phyloP scores from a whole-genome alignment of 2,329 filamentous ascomycete species.

The Purpureocillium takamizusanense region DNA sequence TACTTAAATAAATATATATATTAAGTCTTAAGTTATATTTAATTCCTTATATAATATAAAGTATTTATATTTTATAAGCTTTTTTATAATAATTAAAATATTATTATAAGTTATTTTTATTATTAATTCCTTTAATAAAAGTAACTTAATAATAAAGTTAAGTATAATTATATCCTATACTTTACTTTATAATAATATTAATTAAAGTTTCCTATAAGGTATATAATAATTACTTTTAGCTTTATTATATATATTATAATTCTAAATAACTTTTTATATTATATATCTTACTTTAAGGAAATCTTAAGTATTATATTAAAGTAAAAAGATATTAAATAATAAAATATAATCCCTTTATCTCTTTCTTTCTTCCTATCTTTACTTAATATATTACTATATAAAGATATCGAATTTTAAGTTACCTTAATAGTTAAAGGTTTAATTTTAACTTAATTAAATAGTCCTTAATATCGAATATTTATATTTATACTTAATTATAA shows the following conservation, averaged over 20 bases:
- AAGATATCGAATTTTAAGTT: too few relatives aligned
- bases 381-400: too few relatives aligned
- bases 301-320: too few relatives aligned
- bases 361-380: too few relatives aligned
- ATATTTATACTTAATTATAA: background rate
- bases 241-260: constrained; percentile 1
- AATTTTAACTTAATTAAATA: background rate
- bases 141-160: constrained; percentile 8
- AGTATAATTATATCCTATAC: constrained; percentile 2
- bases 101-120: constrained; percentile 5
- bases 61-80: background rate
- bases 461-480: background rate
- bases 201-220: too few relatives aligned
- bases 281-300: background rate
- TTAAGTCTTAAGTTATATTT: background rate
- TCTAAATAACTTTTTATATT: constrained; percentile 1
- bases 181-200: too few relatives aligned
- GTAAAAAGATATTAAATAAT: too few relatives aligned
- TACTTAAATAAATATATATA: background rate
- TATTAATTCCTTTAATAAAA: constrained; percentile 4
- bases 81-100: constrained; percentile 2
- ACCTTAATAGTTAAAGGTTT: too few relatives aligned
- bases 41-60: background rate
- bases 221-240: too few relatives aligned
- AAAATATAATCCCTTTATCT: too few relatives aligned